phyloP scores from a whole-genome alignment of 2,329 filamentous ascomycete genomes.

The Zarea fungicola region DNA sequence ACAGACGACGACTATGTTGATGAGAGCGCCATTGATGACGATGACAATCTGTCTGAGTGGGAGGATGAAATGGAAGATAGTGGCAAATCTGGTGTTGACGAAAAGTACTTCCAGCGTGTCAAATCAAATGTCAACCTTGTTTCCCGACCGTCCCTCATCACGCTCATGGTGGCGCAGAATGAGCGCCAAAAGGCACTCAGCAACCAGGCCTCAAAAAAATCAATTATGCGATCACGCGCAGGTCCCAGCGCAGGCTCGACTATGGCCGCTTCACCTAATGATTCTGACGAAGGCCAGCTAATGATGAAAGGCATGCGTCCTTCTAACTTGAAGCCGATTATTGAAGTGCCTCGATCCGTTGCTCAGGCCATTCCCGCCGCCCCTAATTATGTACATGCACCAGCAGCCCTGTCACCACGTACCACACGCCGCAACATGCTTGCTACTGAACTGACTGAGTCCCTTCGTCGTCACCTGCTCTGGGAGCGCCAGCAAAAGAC shows the following conservation, averaged over 20 bases:
- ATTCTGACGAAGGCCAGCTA: conserved; percentile 57
- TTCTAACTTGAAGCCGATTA: conserved; percentile 48
- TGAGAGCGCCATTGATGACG: conserved; percentile 76
- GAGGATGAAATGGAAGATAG: conserved; percentile 72
- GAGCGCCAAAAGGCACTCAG: conserved; percentile 66
- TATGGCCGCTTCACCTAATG: conserved; percentile 47
- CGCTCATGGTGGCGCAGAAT: conserved; percentile 75
- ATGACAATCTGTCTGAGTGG: conserved; percentile 57
- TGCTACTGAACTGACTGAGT: conserved; percentile 88
- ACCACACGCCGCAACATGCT: conserved; percentile 95
- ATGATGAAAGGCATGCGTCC: conserved; percentile 57
- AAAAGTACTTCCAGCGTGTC: conserved; percentile 83
- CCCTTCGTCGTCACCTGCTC: conserved; percentile 81
- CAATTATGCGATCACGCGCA: conserved; percentile 61
- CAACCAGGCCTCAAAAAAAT: conserved; percentile 62
- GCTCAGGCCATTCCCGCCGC: conserved; percentile 76
- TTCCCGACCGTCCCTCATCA: conserved; percentile 83
- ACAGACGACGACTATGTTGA: conserved; percentile 66
- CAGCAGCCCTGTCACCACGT: conserved; percentile 78
- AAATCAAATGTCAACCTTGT: conserved; percentile 81
- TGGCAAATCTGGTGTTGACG: conserved; percentile 75
- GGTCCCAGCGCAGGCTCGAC: conserved; percentile 37
- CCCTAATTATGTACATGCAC: conserved; percentile 58
- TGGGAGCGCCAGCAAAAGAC: conserved; percentile 96
- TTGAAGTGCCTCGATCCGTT: conserved; percentile 59